Percentiles rank a stretch among this genome's conserved stretches.
These are phyloP conservation scores for Phytophthora idaei DNA, from an alignment of 352 stramenopile genomes.

Conservation along the genomic window DNA sequence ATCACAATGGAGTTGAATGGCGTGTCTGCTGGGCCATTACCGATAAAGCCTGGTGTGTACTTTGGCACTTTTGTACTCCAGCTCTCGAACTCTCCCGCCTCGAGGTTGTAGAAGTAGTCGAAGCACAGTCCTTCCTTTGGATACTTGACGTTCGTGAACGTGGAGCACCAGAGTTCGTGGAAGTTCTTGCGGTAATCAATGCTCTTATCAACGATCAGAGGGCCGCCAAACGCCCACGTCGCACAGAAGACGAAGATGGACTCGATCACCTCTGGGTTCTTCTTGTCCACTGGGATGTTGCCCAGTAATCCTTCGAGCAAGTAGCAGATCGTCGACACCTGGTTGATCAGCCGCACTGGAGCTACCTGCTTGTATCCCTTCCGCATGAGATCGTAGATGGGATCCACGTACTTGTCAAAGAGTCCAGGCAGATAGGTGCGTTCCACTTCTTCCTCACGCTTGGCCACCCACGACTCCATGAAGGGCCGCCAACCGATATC, in stretches of 20 bases:
- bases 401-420: slow-evolving; percentile 97
- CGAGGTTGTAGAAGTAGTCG: slow-evolving; percentile 97
- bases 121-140: slow-evolving; percentile 96
- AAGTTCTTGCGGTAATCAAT: slow-evolving; percentile 92
- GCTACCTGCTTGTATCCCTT: slow-evolving; percentile 97
- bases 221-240: slow-evolving; percentile 97
- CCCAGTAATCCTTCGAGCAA: slow-evolving; percentile 94
- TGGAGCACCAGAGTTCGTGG: slow-evolving; percentile 82
- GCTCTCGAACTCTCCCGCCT: slow-evolving; percentile 91
- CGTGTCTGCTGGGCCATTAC: slow-evolving; percentile 92
- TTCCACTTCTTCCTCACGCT: slow-evolving; percentile 91
- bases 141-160: slow-evolving; percentile 91
- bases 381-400: slow-evolving; percentile 93
- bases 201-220: slow-evolving; percentile 94
- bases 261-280: slow-evolving; percentile 93
- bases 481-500: slow-evolving; percentile 96
- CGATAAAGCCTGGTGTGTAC: slow-evolving; percentile 92
- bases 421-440: slow-evolving; percentile 92
- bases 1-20: slow-evolving; percentile 97
- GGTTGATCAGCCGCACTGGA: slow-evolving; percentile 94
- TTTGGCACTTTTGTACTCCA: slow-evolving; percentile 95
- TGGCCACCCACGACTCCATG: slow-evolving; percentile 96
- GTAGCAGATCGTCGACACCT: slow-evolving; percentile 96
- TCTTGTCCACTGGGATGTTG: slow-evolving; percentile 89
- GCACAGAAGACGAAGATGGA: slow-evolving; percentile 96